These are phyloP conservation scores for Ambrosiella xylebori DNA, from an alignment of 2,329 filamentous ascomycete species.

Conservation along the genomic window DNA sequence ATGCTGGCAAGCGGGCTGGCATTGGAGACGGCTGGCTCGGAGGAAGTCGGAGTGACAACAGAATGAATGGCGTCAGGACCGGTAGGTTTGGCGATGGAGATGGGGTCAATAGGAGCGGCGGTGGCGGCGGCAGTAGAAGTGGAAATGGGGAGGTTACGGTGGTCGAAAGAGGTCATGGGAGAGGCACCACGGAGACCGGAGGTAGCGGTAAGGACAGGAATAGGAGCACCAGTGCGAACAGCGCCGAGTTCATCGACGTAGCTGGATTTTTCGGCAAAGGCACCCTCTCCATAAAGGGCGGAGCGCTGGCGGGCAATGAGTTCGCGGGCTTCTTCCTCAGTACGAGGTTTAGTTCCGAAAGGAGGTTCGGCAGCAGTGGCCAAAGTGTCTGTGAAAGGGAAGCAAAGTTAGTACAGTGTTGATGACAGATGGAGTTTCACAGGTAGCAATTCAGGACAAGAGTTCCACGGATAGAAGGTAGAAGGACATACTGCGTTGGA, in stretches of 20 bases:
- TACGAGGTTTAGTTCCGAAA: conserved; percentile 54
- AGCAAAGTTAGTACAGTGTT: no score
- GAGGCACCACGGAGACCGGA: no score
- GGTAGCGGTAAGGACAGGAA: not conserved
- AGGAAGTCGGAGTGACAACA: no score
- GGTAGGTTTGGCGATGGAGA: no score
- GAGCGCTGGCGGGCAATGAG: conserved; percentile 91
- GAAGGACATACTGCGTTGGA: conserved; percentile 78
- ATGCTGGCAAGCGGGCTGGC: no score
- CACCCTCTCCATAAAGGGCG: conserved; percentile 69
- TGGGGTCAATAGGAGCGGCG: no score
- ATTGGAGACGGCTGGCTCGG: no score
- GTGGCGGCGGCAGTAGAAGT: no score
- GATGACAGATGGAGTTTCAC: no score
- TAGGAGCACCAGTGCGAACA: conserved; percentile 46
- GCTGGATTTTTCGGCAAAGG: conserved; percentile 48
- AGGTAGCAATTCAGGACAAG: not conserved
- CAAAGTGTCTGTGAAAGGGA: conserved; percentile 28
- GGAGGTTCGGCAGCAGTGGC: conserved; percentile 22
- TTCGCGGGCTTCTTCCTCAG: conserved; percentile 88
- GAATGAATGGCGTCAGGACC: no score
- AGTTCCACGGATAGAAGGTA: not conserved
- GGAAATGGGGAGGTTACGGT: no score
- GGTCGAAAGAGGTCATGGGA: no score
- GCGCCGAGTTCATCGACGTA: conserved; percentile 52